Evolutionary conservation across 2,329 filamentous ascomycete genomes (phyloP), one percentile per base, ranked within the genome.

Genomic region (Neospermospora avenae): DNA sequence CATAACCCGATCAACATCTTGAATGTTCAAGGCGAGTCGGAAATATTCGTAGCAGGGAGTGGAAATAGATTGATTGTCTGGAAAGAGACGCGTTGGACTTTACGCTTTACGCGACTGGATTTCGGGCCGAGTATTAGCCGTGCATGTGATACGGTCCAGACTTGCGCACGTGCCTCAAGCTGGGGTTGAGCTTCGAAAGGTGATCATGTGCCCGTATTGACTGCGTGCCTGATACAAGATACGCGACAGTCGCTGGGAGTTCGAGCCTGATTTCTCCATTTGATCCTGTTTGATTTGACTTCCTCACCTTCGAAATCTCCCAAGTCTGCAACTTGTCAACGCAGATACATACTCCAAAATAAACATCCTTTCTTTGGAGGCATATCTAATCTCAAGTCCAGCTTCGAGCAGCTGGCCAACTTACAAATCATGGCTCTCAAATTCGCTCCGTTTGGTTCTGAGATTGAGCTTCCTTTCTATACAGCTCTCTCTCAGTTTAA

Each of bases 401-500:
- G 31, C 55, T 18, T 58, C 16, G 28, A 62, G 51, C 39, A 55
- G n/a, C 39, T 57, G 35, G 25, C 37, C 44, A 45, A 41, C 46
- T 18, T 34, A 28, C 49, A 53, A n/a, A 63, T 54, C 6, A 71
- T 71, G 71, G 69, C 71, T 58, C 80, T 90, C 74, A 85, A 88
- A 78, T 99, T 93, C 76, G 91, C 91, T 62, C 88, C 93, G 0
- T 98, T 96, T 80, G 85, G 88, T 42, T 96, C 93, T 52, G 91
- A 97, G 77, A 92, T 98, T 72, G 95, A 99, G 74, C 82, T 98
- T 45, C 91, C 92, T 46, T 99, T 99, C 76, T 99, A 97, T 74
- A 89, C 90, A 48, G 88, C 91, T 4, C 84, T 99, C n/a, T 95
- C 96, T 61, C 86, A 88, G 5, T 89, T 89, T 67, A 99, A 99